A percentile compares a stretch with the other conserved stretches of the same genome.
Evolutionary conservation across 2,329 filamentous ascomycete genomes (phyloP).

Genomic region (Nigrospora sphaerica): DNA sequence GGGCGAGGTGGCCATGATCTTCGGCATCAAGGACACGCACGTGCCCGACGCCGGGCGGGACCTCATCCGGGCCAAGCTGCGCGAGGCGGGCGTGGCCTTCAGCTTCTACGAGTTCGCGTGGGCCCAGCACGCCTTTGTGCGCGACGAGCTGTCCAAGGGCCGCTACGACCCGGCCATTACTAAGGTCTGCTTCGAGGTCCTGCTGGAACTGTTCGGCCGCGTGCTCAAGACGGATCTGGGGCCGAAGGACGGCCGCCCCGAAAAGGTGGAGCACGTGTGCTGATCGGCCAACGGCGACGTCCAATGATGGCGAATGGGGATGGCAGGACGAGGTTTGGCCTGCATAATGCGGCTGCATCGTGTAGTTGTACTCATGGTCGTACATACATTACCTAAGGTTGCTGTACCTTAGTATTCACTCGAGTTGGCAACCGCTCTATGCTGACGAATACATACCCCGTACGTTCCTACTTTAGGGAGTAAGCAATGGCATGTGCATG

Average conservation of each 20-base stretch:
- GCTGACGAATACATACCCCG: no score
- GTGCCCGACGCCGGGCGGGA: slow-evolving; percentile 78
- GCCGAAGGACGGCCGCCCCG: slow-evolving; percentile 49
- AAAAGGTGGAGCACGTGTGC: slow-evolving; percentile 67
- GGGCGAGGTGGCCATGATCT: slow-evolving; percentile 81
- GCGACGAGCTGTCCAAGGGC: slow-evolving; percentile 90
- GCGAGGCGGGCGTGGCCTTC: slow-evolving; percentile 67
- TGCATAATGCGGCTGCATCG: no score
- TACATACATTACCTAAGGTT: no score
- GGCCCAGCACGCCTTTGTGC: slow-evolving; percentile 91
- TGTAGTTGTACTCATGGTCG: no score
- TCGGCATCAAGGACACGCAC: slow-evolving; percentile 85
- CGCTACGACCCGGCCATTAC: slow-evolving; percentile 82
- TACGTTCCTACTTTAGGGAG: no score
- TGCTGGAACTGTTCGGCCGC: slow-evolving; percentile 78
- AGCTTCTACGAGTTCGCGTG: slow-evolving; percentile 87
- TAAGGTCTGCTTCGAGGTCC: slow-evolving; percentile 84
- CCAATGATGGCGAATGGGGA: not conserved
- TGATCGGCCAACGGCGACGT: slow-evolving; percentile 25
- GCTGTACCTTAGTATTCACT: no score
- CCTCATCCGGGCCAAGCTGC: slow-evolving; percentile 73
- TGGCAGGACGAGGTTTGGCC: no score
- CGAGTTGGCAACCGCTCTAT: no score
- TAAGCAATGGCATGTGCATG: no score
- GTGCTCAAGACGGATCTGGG: slow-evolving; percentile 75